Evolutionary conservation across 768 basidiomycete genomes (phyloP).

Genomic region (Scleroderma citrinum): DNA sequence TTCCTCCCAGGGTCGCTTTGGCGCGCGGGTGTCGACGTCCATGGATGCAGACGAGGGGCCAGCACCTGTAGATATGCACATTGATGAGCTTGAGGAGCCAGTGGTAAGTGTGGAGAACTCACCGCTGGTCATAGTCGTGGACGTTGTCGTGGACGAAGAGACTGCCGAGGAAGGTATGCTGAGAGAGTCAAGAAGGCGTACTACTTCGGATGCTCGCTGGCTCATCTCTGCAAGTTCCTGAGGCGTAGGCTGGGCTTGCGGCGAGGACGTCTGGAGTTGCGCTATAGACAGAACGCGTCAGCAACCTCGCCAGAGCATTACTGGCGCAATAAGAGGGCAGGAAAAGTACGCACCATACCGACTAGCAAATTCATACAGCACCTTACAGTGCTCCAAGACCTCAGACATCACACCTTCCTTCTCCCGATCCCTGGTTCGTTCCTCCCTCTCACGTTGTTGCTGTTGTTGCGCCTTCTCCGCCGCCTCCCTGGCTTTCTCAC

Average conservation of each 20-base stretch:
- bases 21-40: conserved; percentile 41
- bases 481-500: conserved; percentile 10
- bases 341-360: conserved; percentile 50
- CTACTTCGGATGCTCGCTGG: conserved; percentile 56
- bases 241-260: conserved; percentile 46
- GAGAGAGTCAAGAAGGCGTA: conserved; percentile 53
- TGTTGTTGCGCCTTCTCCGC: not conserved
- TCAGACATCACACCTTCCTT: conserved; percentile 19
- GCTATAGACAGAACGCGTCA: conserved; percentile 12
- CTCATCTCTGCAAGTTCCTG: conserved; percentile 68
- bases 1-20: conserved; percentile 80
- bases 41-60: conserved; percentile 19
- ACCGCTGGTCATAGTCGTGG: conserved; percentile 4
- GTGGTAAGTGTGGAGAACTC: conserved; percentile 8
- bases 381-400: conserved; percentile 45
- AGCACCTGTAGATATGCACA: conserved; percentile 25
- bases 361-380: conserved; percentile 58
- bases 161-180: conserved; percentile 16
- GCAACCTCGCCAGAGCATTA: not conserved
- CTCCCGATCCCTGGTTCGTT: conserved; percentile 9
- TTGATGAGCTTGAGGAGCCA: conserved; percentile 7
- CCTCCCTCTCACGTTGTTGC: conserved; percentile 1
- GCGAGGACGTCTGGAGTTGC: conserved; percentile 36
- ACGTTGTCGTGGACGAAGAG: conserved; percentile 13
- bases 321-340: not conserved